Percentiles rank a stretch among this genome's conserved stretches.
Evolutionary conservation across 2,329 filamentous ascomycete species (phyloP).

Genomic region (Exophiala bonariae): DNA sequence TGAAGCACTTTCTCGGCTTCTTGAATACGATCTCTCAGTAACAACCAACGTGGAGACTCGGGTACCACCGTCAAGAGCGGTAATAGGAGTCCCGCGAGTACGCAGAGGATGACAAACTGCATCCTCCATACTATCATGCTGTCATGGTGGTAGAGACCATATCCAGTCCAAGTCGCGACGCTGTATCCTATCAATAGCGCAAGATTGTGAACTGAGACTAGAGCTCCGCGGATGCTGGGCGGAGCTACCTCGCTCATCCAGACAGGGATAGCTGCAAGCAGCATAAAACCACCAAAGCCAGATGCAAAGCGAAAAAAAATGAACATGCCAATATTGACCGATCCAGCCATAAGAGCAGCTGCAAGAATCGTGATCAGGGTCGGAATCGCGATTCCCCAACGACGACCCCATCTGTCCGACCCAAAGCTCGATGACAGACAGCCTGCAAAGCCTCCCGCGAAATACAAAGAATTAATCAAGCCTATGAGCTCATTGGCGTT

Average conservation of each 20-base stretch:
- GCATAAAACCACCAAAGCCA: slow-evolving; percentile 8
- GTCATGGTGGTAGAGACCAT: neutral
- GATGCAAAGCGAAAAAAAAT: slow-evolving; percentile 13
- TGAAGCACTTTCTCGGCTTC: slow-evolving; percentile 5
- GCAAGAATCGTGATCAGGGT: slow-evolving; percentile 3
- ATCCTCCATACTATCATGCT: neutral
- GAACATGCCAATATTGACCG: slow-evolving; percentile 14
- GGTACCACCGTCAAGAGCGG: slow-evolving; percentile 5
- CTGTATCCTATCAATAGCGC: slow-evolving; percentile 7
- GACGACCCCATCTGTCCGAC: too few relatives aligned
- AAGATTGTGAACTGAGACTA: slow-evolving; percentile 8
- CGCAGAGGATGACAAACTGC: slow-evolving; percentile 2
- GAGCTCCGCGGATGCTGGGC: slow-evolving; percentile 14
- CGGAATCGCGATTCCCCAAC: too few relatives aligned
- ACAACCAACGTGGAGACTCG: slow-evolving; percentile 12
- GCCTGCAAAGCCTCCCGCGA: too few relatives aligned
- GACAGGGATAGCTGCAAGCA: slow-evolving; percentile 12
- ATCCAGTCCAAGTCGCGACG: slow-evolving; percentile 11
- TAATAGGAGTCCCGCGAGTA: neutral
- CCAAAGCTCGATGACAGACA: too few relatives aligned
- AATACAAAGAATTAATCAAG: slow-evolving; percentile 31
- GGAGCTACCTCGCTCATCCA: slow-evolving; percentile 13
- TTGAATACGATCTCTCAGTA: slow-evolving; percentile 2
- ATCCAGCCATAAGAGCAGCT: slow-evolving; percentile 9
- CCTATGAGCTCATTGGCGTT: slow-evolving; percentile 41